A percentile compares a stretch with the other conserved stretches of the same genome.
Conservation (phyloP, 1,139 yeast species). For the Groenewaldozyma sp. region DNA sequence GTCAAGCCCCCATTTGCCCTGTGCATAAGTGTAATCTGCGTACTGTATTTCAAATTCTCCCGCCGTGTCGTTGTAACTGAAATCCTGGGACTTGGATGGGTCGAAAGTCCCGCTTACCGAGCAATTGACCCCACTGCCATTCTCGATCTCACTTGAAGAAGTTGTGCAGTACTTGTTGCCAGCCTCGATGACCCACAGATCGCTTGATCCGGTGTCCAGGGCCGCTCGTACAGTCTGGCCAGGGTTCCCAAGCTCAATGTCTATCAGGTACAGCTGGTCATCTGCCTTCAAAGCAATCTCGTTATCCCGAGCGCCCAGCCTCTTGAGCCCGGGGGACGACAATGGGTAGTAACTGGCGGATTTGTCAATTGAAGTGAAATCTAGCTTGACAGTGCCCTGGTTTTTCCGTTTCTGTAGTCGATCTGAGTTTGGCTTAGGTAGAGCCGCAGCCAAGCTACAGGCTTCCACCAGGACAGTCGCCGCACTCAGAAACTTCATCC, state of each 20-base stretch:
- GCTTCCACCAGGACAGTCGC: too few species aligned
- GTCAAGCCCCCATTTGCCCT: conserved; percentile 46
- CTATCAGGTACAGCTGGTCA: conserved; percentile 30
- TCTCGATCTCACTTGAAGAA: not conserved
- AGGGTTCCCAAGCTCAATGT: conserved; percentile 46
- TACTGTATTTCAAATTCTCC: conserved; percentile 38
- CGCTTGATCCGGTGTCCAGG: conserved; percentile 62
- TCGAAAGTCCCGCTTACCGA: conserved; percentile 15
- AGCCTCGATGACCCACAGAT: conserved; percentile 45
- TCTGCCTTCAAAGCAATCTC: not conserved
- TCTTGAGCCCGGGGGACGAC: too few species aligned
- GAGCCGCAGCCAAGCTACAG: too few species aligned
- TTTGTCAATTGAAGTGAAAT: too few species aligned
- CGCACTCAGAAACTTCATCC: too few species aligned
- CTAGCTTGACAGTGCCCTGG: too few species aligned
- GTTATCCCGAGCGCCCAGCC: too few species aligned
- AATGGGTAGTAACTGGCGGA: too few species aligned
- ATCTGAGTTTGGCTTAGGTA: too few species aligned
- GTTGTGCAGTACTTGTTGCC: conserved; percentile 12
- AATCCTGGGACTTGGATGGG: conserved; percentile 14
- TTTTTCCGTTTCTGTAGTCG: too few species aligned
- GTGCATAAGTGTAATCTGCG: conserved; percentile 44
- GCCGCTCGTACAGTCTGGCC: conserved; percentile 42
- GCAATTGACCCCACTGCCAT: conserved; percentile 14
- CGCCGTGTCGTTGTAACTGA: conserved; percentile 13